These are phyloP conservation scores for Mrakia blollopis DNA, from an alignment of 768 basidiomycete species.

Conservation along the genomic window DNA sequence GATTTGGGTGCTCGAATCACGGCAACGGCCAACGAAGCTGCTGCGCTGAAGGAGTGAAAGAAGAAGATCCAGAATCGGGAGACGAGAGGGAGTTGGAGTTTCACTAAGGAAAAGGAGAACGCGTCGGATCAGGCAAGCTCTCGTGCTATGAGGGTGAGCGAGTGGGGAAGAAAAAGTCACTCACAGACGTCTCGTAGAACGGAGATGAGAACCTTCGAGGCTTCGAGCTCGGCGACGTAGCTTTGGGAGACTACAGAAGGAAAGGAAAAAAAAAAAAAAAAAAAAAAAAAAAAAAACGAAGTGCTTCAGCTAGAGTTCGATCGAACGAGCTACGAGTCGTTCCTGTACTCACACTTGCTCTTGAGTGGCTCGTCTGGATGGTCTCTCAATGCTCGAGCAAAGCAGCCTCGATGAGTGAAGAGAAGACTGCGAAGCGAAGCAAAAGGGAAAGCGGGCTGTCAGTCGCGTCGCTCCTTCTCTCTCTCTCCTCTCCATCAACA, in stretches of 20 bases:
- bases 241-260: slow-evolving; percentile 5
- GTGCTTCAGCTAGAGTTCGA: background rate
- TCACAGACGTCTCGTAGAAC: slow-evolving; percentile 17
- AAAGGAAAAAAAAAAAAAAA: background rate
- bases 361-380: slow-evolving; percentile 28
- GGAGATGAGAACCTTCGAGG: slow-evolving; percentile 12
- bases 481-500: too few species aligned
- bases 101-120: background rate
- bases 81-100: slow-evolving; percentile 19
- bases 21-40: slow-evolving; percentile 5
- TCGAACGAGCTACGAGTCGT: too few species aligned
- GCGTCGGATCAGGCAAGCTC: background rate
- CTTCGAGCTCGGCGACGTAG: slow-evolving; percentile 25
- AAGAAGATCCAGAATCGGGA: slow-evolving; percentile 30
- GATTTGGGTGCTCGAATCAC: slow-evolving; percentile 17
- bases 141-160: background rate
- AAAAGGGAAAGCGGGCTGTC: background rate
- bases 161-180: background rate
- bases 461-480: background rate
- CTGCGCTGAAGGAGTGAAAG: slow-evolving; percentile 21
- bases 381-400: slow-evolving; percentile 28
- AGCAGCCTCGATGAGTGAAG: slow-evolving; percentile 29
- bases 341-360: background rate
- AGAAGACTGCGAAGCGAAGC: background rate
- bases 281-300: background rate